Evolutionary conservation across 1,284 basidiomycete genomes (phyloP).

Genomic region (Abortiporus biennis): DNA sequence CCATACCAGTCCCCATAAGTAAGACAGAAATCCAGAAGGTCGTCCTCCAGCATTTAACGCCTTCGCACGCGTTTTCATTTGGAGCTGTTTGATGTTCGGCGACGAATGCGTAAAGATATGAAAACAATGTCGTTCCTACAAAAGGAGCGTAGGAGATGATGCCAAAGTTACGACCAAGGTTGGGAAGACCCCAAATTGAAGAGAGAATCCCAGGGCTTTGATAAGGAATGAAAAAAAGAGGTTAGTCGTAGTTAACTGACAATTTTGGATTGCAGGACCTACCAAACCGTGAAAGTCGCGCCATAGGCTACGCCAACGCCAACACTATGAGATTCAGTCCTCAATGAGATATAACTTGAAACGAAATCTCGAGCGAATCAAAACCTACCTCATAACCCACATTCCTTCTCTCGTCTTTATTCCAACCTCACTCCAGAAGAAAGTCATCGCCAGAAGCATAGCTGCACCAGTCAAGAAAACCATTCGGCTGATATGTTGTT

Average conservation of each 20-base stretch:
- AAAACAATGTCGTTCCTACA: conserved; percentile 65
- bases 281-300: conserved; percentile 60
- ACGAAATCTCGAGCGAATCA: conserved; percentile 2
- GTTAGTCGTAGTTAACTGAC: conserved; percentile 47
- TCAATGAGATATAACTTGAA: background rate
- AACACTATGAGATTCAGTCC: conserved; percentile 30
- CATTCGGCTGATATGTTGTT: conserved; percentile 53
- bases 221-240: conserved; percentile 4
- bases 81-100: conserved; percentile 39
- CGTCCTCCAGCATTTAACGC: conserved; percentile 53
- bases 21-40: conserved; percentile 55
- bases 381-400: conserved; percentile 56
- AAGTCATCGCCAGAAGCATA: conserved; percentile 41
- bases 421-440: conserved; percentile 44
- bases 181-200: conserved; percentile 61
- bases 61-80: conserved; percentile 43
- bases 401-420: conserved; percentile 42
- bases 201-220: conserved; percentile 62
- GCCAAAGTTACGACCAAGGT: conserved; percentile 71
- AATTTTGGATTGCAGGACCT: too few relatives aligned
- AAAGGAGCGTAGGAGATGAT: conserved; percentile 68
- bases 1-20: conserved; percentile 33
- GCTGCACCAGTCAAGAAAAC: conserved; percentile 49
- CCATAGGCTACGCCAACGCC: conserved; percentile 66
- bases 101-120: conserved; percentile 69